Conservation (phyloP, 768 basidiomycete species). For the Artomyces pyxidatus region DNA sequence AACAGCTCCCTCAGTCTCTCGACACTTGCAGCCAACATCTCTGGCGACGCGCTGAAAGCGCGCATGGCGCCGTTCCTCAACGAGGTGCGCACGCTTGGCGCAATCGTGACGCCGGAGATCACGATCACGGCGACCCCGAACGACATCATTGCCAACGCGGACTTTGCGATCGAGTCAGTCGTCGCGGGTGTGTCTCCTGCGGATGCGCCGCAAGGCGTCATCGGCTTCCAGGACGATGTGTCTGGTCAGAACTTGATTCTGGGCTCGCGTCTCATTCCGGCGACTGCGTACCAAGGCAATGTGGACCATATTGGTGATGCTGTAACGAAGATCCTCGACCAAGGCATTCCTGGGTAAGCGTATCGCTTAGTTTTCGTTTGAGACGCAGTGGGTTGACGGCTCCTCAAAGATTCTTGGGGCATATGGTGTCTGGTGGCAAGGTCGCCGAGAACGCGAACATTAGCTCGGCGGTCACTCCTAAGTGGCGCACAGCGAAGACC, state of each 20-base stretch:
- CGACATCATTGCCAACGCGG: not conserved
- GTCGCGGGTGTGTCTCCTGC: slow-evolving; percentile 6
- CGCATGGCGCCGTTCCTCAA: not conserved
- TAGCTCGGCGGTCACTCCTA: slow-evolving; percentile 25
- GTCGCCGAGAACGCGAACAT: slow-evolving; percentile 28
- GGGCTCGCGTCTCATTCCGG: slow-evolving; percentile 13
- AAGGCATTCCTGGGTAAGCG: not conserved
- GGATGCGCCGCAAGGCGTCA: not conserved
- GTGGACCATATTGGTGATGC: slow-evolving; percentile 5
- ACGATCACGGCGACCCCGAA: slow-evolving; percentile 3
- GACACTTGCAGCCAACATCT: slow-evolving; percentile 14
- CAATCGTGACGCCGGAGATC: not conserved
- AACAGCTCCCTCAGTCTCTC: slow-evolving; percentile 22
- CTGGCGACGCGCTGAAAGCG: not conserved
- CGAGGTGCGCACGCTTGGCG: not conserved
- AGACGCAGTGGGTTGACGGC: not conserved
- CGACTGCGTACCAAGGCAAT: not conserved
- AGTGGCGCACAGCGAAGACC: slow-evolving; percentile 31
- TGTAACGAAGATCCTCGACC: slow-evolving; percentile 3
- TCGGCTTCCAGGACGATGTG: slow-evolving; percentile 5
- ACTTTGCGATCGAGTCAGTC: slow-evolving; percentile 10
- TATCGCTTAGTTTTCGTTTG: not conserved
- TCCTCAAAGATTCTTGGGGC: not conserved
- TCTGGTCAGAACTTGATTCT: slow-evolving; percentile 7
- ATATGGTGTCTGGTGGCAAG: slow-evolving; percentile 17